Evolutionary conservation across 208 protist genomes (phyloP), one percentile per base, ranked within the genome.

Genomic region (Leishmania gerbilli): DNA sequence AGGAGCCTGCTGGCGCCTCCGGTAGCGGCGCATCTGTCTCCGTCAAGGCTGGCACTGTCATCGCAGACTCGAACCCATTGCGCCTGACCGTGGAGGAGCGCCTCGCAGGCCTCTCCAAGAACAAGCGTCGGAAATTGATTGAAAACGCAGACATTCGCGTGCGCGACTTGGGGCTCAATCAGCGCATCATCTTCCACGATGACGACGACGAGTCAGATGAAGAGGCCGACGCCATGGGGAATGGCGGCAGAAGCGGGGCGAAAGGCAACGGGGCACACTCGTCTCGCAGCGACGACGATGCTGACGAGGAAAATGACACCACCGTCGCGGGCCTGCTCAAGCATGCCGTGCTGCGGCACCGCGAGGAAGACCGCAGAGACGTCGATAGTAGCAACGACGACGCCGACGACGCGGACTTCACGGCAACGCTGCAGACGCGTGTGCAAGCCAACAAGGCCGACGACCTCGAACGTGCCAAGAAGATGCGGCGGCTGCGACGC

Each of bases 51-150:
- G 62, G 65, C 53, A 74, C 34, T 51, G 60, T 45, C 17, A 34
- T 19, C 21, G 42, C 51, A 11, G 56, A 84, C 58, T 64, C 49
- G 42, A 34, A 71, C 27, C 62, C 74, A n/a, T 84, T 89, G 51
- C 82, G 89, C 67, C 80, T 98, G 7, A 96, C 88, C 15, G 78
- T 84, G 11, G 88, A 95, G 7, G 95, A 98, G 85, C 93, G 95
- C 49, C 82, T 98, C n/a, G 92, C 95, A 3, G 95, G 95, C 55
- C 87, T 98, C 47, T 98, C 95, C 21, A 98, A 96, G 84, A 88
- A 89, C 53, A 98, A 96, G 87, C 80, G 88, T n/a, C 85, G 91
- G 1, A 91, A 89, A 77, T 91, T 90, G 74, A 87, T 98, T 82
- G 91, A 98, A 74, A 94, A 83, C 17, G 87, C 93, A 7, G 93